A percentile compares a stretch with the other conserved stretches of the same genome.
These are phyloP conservation scores for Monosporozyma aquatica DNA, from an alignment of 805 yeast species.

Conservation along the genomic window DNA sequence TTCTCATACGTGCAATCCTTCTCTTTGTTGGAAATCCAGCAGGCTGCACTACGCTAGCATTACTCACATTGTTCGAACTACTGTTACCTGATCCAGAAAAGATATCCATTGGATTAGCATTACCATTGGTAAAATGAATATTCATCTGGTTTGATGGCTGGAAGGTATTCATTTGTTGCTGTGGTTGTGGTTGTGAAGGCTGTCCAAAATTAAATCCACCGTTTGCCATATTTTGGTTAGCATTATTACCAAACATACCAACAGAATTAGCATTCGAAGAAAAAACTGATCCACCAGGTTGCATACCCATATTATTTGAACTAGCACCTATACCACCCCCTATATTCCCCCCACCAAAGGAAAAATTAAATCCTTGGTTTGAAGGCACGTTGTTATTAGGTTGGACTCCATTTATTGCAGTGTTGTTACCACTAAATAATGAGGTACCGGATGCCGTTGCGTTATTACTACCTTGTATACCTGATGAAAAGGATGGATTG, in stretches of 20 bases:
- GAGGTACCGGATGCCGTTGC: slow-evolving; percentile 1
- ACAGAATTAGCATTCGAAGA: neutral
- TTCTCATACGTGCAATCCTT: slow-evolving; percentile 27
- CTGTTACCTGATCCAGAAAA: slow-evolving; percentile 9
- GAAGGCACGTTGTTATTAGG: neutral
- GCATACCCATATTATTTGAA: neutral
- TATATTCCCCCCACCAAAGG: neutral
- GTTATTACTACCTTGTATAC: neutral
- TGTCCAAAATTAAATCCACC: slow-evolving; percentile 1
- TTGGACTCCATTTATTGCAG: neutral
- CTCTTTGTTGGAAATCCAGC: slow-evolving; percentile 9
- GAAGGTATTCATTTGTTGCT: slow-evolving; percentile 5
- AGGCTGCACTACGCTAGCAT: slow-evolving; percentile 3
- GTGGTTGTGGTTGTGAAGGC: slow-evolving; percentile 3
- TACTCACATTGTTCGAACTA: neutral
- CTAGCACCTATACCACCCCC: no score
- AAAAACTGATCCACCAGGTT: slow-evolving; percentile 10
- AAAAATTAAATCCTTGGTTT: neutral
- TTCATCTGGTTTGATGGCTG: slow-evolving; percentile 22
- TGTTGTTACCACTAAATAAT: slow-evolving; percentile 7
- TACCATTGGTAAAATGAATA: slow-evolving; percentile 19
- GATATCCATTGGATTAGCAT: slow-evolving; percentile 17
- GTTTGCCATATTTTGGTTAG: neutral
- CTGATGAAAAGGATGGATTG: no score
- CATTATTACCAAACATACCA: neutral